Evolutionary conservation across 192 early-diverging fungal genomes (phyloP), one percentile per base, ranked within the genome.

Genomic region (Umbelopsis ramanniana): DNA sequence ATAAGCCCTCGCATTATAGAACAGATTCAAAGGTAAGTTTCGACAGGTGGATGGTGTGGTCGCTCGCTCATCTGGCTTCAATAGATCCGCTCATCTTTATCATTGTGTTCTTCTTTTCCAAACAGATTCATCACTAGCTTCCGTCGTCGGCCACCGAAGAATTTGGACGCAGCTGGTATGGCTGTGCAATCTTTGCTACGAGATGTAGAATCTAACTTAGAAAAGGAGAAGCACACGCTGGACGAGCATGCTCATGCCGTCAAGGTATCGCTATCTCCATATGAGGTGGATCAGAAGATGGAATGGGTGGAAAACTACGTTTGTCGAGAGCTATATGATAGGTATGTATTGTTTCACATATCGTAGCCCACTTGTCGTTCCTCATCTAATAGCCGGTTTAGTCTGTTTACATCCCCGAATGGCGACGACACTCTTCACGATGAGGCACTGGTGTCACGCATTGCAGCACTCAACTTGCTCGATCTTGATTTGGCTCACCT

Each of bases 391-490:
- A 11, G 1, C 4, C 40, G 24, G 21, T n/a, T 29, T 24, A 82
- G 78, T 5, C 68, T 85, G 4, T 85, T 83, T 66, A 66, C 79
- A 0, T 67, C 72, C 22, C 72, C 80, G 22, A 71, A 75, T 53
- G 77, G 82, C 29, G 85, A 89, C 72, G 91, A 90, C 46, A 77
- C 80, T 1, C 66, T 78, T 66, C 86, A 82, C 17, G 91, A 93
- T 66, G 88, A 90, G 66, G 84, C 82, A 52, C 73, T 91, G 24
- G 87, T 86, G 22, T 88, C 89, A 68, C 85, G 88, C 37, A 88
- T 91, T 33, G 89, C 88, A 2, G 91, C 91, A 19, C 73, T 93
- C 9, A 90, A 90, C 52, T 63, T 89, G 40, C 79, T 89, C 9
- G 90, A 87, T 21, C 67, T 93, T 46, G 75, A 79, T 12, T 76